Base-by-base conservation (phyloP, 129 eudicot species). In the Dittrichia graveolens region DNA sequence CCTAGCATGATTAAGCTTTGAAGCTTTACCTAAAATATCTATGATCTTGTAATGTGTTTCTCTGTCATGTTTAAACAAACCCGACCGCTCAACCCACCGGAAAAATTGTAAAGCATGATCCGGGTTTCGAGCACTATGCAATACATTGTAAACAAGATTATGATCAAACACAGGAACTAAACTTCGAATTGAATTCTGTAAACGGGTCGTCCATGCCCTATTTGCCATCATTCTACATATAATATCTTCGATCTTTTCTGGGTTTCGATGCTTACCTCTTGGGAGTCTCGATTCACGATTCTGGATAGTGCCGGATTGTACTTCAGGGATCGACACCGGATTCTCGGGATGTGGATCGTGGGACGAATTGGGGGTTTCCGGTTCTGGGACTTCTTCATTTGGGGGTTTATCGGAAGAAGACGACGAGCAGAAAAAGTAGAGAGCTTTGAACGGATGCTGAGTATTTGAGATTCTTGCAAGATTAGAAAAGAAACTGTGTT, bases 101-200 rank as follows among this genome's bases (percentile, higher is more conserved):
- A 94, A 94, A 81, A 90, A 94, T 85, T 84, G 92, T n/a, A 94
- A 86, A 2, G 98, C 98, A 70, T 87, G 95, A 67, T 88, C 98
- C 4, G 96, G 48, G 57, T 78, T 80, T 75, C 82, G 77, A 49
- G 95, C 77, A 82, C 85, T 19, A 66, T 87, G 91, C 45, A 94
- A 61, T 16, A 90, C 98, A 75, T 86, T 94, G 70, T 84, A 87
- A 58, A 94, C 98, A 39, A 94, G 81, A 8, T 85, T 68, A 24
- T 84, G 80, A 72, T 90, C 96, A 65, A 94, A 94, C 12, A 78
- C 46, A 31, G 96, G 91, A 18, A 94, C 96, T 53, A 90, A 34
- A 11, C 15, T 80, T 13, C 96, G 80, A 43, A 94, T 90, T 12
- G 98, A 85, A 80, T 94, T 90, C 69, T 90, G 96, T 14, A 94